Percentiles rank a stretch among this genome's conserved stretches.
Conservation (phyloP, 1,284 basidiomycete species). For the Austropuccinia psidii region DNA sequence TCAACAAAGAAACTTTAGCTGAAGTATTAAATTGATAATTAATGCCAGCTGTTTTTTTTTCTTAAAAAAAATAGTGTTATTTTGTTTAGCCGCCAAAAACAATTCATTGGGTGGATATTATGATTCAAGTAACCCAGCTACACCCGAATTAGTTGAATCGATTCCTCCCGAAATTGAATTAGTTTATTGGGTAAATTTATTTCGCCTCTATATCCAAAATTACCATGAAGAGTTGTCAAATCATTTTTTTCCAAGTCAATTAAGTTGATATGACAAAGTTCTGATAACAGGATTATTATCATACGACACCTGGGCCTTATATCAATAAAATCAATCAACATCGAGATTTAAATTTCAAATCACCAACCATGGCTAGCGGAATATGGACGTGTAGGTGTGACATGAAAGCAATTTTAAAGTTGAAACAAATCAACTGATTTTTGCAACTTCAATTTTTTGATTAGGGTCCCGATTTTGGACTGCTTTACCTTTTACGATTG, state of each 20-base stretch:
- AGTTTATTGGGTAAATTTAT: conserved; percentile 44
- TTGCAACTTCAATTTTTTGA: not conserved
- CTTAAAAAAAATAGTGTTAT: conserved; percentile 46
- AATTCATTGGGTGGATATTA: conserved; percentile 48
- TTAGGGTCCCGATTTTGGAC: conserved; percentile 46
- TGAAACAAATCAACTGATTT: not conserved
- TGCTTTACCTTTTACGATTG: conserved; percentile 48
- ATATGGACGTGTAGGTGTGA: conserved; percentile 47
- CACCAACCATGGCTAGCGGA: conserved; percentile 48
- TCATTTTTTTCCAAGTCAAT: not conserved
- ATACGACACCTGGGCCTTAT: conserved; percentile 45
- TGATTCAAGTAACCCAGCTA: conserved; percentile 41
- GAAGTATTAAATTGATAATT: no score
- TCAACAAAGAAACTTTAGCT: no score
- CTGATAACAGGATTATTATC: conserved; percentile 40
- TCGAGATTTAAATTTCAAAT: conserved; percentile 44
- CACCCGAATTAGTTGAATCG: conserved; percentile 41
- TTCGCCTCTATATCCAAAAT: not conserved
- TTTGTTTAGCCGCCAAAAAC: conserved; percentile 48
- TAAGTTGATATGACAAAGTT: not conserved
- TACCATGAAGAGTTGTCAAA: not conserved
- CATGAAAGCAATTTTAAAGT: not conserved
- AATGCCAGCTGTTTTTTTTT: no score
- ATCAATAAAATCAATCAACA: conserved; percentile 46
- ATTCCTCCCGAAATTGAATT: conserved; percentile 45